Percentiles rank a stretch among this genome's conserved stretches.
Conservation (phyloP, 345 rosid species). For the Draba incana region DNA sequence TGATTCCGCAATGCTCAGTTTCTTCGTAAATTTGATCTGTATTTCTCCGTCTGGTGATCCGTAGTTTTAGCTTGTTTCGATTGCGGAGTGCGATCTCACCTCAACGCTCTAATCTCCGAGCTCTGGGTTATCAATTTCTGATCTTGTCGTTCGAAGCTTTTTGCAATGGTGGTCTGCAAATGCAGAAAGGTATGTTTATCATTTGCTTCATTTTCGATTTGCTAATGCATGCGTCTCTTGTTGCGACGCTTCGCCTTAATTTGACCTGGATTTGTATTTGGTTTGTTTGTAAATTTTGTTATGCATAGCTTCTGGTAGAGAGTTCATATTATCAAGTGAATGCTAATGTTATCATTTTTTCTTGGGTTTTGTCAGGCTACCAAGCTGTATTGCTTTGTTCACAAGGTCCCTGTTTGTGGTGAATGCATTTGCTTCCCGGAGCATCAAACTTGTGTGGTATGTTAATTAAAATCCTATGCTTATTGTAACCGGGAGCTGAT, state of each 20-base stretch:
- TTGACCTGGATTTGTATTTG: constrained; percentile 10
- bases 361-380: constrained; percentile 68
- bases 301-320: background rate
- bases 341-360: constrained; percentile 8
- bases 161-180: constrained; percentile 92
- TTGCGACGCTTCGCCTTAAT: background rate
- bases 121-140: constrained; percentile 29
- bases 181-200: constrained; percentile 68
- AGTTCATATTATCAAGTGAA: background rate
- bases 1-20: constrained; percentile 14
- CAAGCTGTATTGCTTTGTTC: constrained; percentile 93
- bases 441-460: constrained; percentile 95
- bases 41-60: constrained; percentile 7
- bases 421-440: constrained; percentile 95
- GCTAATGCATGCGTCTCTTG: constrained; percentile 28
- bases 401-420: constrained; percentile 97
- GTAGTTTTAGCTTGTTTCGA: constrained; percentile 14
- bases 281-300: background rate
- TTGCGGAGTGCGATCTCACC: constrained; percentile 19
- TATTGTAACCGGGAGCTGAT: background rate
- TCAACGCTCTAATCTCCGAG: constrained; percentile 11
- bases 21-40: background rate
- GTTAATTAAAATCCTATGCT: constrained; percentile 15
- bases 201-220: background rate
- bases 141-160: constrained; percentile 19